Percentiles rank a stretch among this genome's conserved stretches.
Evolutionary conservation across 495 filamentous ascomycete species (phyloP).

Genomic region (Recurvomyces mirabilis): DNA sequence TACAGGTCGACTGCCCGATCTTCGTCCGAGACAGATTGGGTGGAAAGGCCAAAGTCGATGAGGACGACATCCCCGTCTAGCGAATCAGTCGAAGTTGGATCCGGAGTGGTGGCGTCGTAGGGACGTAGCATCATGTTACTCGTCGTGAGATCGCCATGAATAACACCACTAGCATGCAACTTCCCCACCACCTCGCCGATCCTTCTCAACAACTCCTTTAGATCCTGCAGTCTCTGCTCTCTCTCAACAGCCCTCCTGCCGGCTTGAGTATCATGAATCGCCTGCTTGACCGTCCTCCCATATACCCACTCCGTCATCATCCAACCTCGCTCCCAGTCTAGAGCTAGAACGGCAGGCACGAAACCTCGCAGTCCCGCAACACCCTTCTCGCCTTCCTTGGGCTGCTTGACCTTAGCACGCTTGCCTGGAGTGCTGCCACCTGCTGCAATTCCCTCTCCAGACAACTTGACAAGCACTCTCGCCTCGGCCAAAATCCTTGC

Average conservation of each 20-base stretch:
- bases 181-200: conserved; percentile 66
- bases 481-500: conserved; percentile 81
- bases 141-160: conserved; percentile 94
- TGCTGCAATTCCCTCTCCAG: conserved; percentile 55
- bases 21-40: conserved; percentile 72
- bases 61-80: conserved; percentile 67
- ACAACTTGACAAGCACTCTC: conserved; percentile 62
- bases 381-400: neutral
- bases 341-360: conserved; percentile 64
- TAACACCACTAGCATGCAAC: conserved; percentile 70
- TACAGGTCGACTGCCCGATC: conserved; percentile 95
- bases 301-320: conserved; percentile 71
- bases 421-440: neutral
- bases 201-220: conserved; percentile 51
- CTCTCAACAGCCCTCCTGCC: neutral
- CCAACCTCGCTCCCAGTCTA: conserved; percentile 71
- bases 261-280: neutral
- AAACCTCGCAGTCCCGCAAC: conserved; percentile 13
- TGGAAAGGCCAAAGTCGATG: conserved; percentile 92
- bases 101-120: neutral
- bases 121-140: conserved; percentile 86
- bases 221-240: conserved; percentile 30
- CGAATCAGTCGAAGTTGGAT: neutral
- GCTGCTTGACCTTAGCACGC: conserved; percentile 2
- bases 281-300: conserved; percentile 16